Base-by-base conservation (phyloP, 208 protist genomes). In the Trypanosoma vivax region DNA sequence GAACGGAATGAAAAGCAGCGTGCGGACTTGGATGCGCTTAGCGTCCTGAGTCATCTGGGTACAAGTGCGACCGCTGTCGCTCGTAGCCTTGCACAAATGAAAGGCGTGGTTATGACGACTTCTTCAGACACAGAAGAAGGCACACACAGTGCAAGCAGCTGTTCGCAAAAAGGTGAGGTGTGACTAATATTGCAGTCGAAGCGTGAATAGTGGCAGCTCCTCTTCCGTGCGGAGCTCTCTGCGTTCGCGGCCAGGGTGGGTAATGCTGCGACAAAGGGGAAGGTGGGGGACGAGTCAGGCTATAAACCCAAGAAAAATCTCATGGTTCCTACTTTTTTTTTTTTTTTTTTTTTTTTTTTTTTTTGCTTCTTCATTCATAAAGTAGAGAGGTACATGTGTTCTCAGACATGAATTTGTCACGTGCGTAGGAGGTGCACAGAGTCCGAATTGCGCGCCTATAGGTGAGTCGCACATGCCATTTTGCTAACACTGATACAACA, bases 341-440 rank as follows among this genome's bases (percentile, higher is more conserved):
- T 37, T 50, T 59, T 67, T 19, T 65, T 50, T 60, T 65, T 57
- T 60, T 68, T 60, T 50, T 52, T 70, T 35, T 64, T 67, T 60
- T 14, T 56, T 27, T 33, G 27, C 24, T 57, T 35, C 28, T 29
- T 3, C 13, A 3, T 52, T 21, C 16, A 10, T 29, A 34, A 60
- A 34, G 11, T 42, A 49, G 18, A 24, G 7, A 29, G 24, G 7
- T n/a, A n/a, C n/a, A n/a, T n/a, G n/a, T n/a, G n/a, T n/a, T n/a
- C n/a, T n/a, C n/a, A n/a, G n/a, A n/a, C n/a, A n/a, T n/a, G n/a
- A n/a, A n/a, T n/a, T n/a, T n/a, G n/a, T n/a, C n/a, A n/a, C n/a
- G n/a, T n/a, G n/a, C n/a, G n/a, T n/a, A n/a, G n/a, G n/a, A 52
- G 29, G 9, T 23, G 9, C 14, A 11, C 16, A n/a, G n/a, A n/a